These are phyloP conservation scores for Petrea volubilis DNA, from an alignment of 257 asterid species.

Conservation along the genomic window DNA sequence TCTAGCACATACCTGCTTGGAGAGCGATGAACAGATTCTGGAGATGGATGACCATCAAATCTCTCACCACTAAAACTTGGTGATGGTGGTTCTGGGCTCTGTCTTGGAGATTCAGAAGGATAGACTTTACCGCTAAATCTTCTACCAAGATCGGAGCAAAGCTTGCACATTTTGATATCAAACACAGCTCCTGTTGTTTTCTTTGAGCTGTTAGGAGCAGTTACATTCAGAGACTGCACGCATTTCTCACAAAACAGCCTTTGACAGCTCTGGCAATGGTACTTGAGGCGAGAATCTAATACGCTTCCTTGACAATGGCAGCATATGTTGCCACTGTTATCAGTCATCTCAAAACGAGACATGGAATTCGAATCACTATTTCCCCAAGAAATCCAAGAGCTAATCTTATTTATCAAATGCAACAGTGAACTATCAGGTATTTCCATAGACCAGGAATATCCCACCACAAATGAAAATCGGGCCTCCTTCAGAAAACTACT, in stretches of 20 bases:
- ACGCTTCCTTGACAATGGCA: slow-evolving; percentile 48
- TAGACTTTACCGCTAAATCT: slow-evolving; percentile 64
- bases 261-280: slow-evolving; percentile 64
- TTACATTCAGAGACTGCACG: slow-evolving; percentile 37
- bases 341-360: slow-evolving; percentile 41
- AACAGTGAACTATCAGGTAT: slow-evolving; percentile 52
- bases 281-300: slow-evolving; percentile 39
- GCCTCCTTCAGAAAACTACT: background rate
- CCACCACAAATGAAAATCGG: slow-evolving; percentile 28
- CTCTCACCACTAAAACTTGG: slow-evolving; percentile 77
- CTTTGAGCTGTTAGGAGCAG: slow-evolving; percentile 23
- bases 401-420: slow-evolving; percentile 64
- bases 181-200: slow-evolving; percentile 27
- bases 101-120: slow-evolving; percentile 82
- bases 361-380: slow-evolving; percentile 32
- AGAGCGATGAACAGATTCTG: slow-evolving; percentile 45
- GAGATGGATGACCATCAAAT: slow-evolving; percentile 44
- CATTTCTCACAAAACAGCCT: slow-evolving; percentile 60
- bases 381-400: slow-evolving; percentile 66
- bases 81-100: slow-evolving; percentile 78
- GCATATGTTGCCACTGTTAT: slow-evolving; percentile 35
- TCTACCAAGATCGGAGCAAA: slow-evolving; percentile 47
- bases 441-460: slow-evolving; percentile 53
- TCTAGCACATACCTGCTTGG: slow-evolving; percentile 56
- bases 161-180: slow-evolving; percentile 49